Evolutionary conservation across 148 eudicot species (phyloP), one percentile per base, ranked within the genome.

Genomic region (Cornus kousa): DNA sequence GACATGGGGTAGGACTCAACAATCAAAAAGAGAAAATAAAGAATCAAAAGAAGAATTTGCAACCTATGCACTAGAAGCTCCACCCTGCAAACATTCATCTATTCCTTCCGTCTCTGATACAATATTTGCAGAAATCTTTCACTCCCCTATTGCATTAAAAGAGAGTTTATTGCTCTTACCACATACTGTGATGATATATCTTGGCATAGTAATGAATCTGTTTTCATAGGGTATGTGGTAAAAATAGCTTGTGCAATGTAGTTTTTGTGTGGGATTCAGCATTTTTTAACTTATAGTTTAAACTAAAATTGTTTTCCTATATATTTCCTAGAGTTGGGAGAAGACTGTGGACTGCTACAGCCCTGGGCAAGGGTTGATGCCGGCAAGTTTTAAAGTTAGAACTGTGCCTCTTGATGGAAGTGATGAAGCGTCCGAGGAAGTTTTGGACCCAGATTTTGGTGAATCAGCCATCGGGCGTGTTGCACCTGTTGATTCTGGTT

Each of bases 401-500:
- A 87, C 74, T 24, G 83, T 83, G 67, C 88, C 92, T 74, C 88
- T 91, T 55, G 89, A 91, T 40, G 94, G 90, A 74, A 87, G 84
- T 67, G 83, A 80, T 74, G 95, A 95, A 74, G 91, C 88, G 71
- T 80, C 80, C 57, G 95, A 91, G 88, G 98, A 95, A 83, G 86
- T 93, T 66, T 82, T 91, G 39, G 98, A 94, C 82, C 98, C 98
- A 22, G 97, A 93, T 86, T 94, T 94, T 81, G 98, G 97, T 77
- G 98, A 93, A 91, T 89, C 98, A n/a, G 95, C 98, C 75, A 92
- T 94, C 82, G 97, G 97, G 65, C 95, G 97, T 53, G 97, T 92
- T 74, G 98, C 98, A 14, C 98, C 95, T 66, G 95, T 92, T 74
- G 98, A 94, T 88, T 94, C 98, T 71, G 98, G 98, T 94, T 87